phyloP scores from a whole-genome alignment of 306 rosid genomes.

The Rubus idaeus region DNA sequence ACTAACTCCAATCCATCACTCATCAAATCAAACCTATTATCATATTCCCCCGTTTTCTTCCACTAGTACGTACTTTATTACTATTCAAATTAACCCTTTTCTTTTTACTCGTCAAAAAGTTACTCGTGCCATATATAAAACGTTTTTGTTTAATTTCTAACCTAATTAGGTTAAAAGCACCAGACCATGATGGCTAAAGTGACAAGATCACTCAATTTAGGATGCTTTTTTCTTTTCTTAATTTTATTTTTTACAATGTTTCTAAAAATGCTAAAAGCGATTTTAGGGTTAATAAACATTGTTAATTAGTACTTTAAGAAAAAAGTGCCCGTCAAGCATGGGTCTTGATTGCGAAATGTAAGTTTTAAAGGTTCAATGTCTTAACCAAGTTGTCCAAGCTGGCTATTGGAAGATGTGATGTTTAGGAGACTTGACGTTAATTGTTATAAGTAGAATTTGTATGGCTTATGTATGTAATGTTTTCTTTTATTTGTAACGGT shows the following conservation, averaged over 20 bases:
- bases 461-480: too few relatives aligned
- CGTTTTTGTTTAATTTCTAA: background rate
- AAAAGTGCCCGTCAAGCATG: too few relatives aligned
- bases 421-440: too few relatives aligned
- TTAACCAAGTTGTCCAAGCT: too few relatives aligned
- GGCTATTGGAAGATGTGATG: too few relatives aligned
- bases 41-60: background rate
- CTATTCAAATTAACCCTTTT: background rate
- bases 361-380: too few relatives aligned
- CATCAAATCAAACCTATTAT: slow-evolving; percentile 3
- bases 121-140: background rate
- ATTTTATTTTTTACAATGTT: too few relatives aligned
- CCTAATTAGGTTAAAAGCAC: background rate
- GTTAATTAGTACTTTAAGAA: too few relatives aligned
- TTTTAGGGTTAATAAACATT: too few relatives aligned
- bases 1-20: background rate
- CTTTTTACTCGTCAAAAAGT: background rate
- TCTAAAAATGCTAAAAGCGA: background rate
- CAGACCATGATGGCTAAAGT: background rate
- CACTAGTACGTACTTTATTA: background rate
- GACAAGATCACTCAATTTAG: background rate
- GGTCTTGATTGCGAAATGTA: too few relatives aligned
- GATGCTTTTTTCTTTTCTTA: background rate
- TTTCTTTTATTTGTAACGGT: too few relatives aligned
- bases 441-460: too few relatives aligned